Percentiles rank a stretch among this genome's conserved stretches.
phyloP scores from a whole-genome alignment of 495 filamentous ascomycete species.

The Aspergillus leporis region DNA sequence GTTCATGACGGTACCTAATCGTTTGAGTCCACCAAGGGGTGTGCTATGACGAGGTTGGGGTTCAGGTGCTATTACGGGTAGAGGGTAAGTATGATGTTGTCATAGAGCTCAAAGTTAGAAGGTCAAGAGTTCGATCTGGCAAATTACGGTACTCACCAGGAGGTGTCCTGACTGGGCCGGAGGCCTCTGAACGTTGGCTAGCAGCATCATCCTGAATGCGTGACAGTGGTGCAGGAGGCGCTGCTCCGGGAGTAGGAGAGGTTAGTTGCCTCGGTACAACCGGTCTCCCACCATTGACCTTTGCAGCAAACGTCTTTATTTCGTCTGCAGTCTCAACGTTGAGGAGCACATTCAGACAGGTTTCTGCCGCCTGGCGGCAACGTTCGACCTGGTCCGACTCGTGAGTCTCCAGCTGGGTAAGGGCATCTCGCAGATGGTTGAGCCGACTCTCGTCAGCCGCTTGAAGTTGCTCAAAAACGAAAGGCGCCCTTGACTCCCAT shows the following conservation, averaged over 20 bases:
- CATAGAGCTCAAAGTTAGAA: background rate
- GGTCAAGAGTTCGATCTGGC: background rate
- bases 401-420: constrained; percentile 92
- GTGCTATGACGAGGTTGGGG: constrained; percentile 43
- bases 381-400: constrained; percentile 86
- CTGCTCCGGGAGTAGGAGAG: constrained; percentile 15
- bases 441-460: constrained; percentile 84
- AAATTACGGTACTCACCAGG: constrained; percentile 37
- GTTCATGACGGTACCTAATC: constrained; percentile 79
- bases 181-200: constrained; percentile 57
- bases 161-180: constrained; percentile 49
- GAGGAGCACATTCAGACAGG: constrained; percentile 79
- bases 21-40: constrained; percentile 57
- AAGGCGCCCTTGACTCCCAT: constrained; percentile 96
- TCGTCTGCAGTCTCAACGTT: constrained; percentile 88
- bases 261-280: constrained; percentile 20
- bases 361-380: constrained; percentile 72
- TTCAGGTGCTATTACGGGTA: constrained; percentile 13
- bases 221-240: constrained; percentile 43
- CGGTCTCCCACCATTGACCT: constrained; percentile 38
- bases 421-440: constrained; percentile 87
- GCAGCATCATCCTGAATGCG: constrained; percentile 54
- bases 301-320: constrained; percentile 79
- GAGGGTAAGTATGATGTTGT: background rate
- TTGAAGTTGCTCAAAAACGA: constrained; percentile 93